Base-by-base conservation (phyloP, 2,329 filamentous ascomycete species). In the Sclerotinia nivalis region DNA sequence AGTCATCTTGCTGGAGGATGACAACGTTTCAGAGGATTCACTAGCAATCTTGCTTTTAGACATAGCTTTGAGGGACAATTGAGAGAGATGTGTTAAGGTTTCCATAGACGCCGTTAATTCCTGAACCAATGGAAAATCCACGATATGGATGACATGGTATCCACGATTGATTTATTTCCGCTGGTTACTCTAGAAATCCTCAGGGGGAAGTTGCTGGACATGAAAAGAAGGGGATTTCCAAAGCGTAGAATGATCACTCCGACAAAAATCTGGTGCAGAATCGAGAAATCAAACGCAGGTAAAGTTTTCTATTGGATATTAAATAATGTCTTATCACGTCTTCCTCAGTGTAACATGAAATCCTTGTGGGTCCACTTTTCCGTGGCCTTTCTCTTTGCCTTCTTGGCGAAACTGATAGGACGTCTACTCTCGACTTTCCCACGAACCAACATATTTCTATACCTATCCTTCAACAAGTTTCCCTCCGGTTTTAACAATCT, bases 361-460 rank as follows among this genome's bases (percentile, higher is more conserved):
- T 99, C 96, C 85, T 99, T 99, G 84, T 97, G 92, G 58, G 90
- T 89, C 96, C 96, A 99, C 83, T 98, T 99, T 87, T 98, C 96
- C 9, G 93, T 97, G 66, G 89, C 81, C 80, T 92, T 93, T 75
- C 84, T 89, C 85, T 89, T 94, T 73, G 88, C 87, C 84, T 96
- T 92, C 86, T 92, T 97, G 77, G 86, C 87, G 82, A 96, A 95
- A 9, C 90, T 87, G 70, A 95, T 87, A 66, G 90, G 89, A 79
- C 90, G 90, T 75, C 96, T 87, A 64, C 88, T 87, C 84, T 99
- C 96, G 72, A 99, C 82, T 82, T 96, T 97, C 71, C 96, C 96
- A 73, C 93, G 88, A 47, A 98, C 86, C 72, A 98, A 84, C 81
- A 98, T 84, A 79, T 88, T 98, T 72, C 96, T 86, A 83, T 97